Evolutionary conservation across 2,329 filamentous ascomycete genomes (phyloP), one percentile per base, ranked within the genome.

Genomic region (Thelonectria blattea): DNA sequence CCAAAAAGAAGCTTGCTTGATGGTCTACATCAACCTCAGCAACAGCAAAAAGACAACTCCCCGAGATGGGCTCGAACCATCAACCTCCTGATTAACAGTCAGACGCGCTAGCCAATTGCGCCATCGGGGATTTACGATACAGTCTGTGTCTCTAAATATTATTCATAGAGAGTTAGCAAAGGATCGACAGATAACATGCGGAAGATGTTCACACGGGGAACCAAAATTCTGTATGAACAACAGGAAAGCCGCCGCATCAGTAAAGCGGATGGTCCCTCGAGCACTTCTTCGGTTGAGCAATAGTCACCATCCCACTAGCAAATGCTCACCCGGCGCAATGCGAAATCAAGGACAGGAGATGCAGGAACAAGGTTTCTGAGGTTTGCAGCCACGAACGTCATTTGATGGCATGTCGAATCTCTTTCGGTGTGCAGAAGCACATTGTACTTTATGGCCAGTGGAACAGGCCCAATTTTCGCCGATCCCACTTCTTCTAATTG

Each of bases 11-110:
- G 8, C 5, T 30, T 30, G 8, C 8, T 30, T 30, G 2, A 6
- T 5, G 2, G 3, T 34, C n/a, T 9, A 30, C 8, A 30, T 30
- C 2, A 30, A 30, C 5, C 5, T 30, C 12, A 8, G 9, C 17
- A n/a, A 2, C 3, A 2, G 22, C 39, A 53, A 54, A 46, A 54
- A 39, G 46, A 27, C 11, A 18, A 17, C 52, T 54, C 52, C 52
- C 52, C 52, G 30, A 42, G 52, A 42, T 46, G 42, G 52, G 52
- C 52, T 54, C 52, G 52, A 54, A 54, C 52, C 42, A 46, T 42
- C 52, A 42, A 54, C 45, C 52, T 54, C 43, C 43, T 47, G 52
- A 54, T 54, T 54, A 54, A 54, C 52, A 54, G 52, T 54, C 52
- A 47, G 43, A 54, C 52, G 52, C 52, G 30, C 45, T 54, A 54